Conservation (phyloP, 169 alveolate species). For the Babesia bovis region DNA sequence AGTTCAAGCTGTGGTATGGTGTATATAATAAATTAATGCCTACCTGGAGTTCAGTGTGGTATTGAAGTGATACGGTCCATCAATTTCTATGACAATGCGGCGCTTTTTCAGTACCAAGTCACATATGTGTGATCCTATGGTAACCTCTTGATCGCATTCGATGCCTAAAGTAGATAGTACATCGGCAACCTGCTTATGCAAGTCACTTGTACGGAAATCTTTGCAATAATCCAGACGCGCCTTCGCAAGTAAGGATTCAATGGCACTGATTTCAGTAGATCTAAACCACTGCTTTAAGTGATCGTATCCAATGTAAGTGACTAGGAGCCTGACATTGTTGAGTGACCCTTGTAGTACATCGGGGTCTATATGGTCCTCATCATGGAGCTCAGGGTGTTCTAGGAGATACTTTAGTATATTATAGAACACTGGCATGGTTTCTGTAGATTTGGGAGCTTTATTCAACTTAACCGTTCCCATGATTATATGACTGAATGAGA, state of each 20-base stretch:
- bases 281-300: background rate
- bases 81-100: conserved; percentile 34
- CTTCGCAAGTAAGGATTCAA: background rate
- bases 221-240: conserved; percentile 10
- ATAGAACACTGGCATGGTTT: background rate
- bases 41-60: conserved; percentile 40
- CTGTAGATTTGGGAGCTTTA: background rate
- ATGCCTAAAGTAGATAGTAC: conserved; percentile 17
- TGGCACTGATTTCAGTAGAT: background rate
- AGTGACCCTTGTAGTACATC: background rate
- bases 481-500: conserved; percentile 45
- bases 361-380: background rate
- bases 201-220: conserved; percentile 52
- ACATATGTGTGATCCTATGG: conserved; percentile 35
- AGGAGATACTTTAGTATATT: conserved; percentile 16
- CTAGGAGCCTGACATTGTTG: conserved; percentile 9
- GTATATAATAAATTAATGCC: background rate
- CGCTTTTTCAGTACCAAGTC: conserved; percentile 20
- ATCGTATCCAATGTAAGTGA: conserved; percentile 4
- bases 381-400: background rate
- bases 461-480: background rate
- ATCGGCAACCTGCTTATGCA: conserved; percentile 53
- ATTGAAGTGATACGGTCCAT: conserved; percentile 63
- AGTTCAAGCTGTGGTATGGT: conserved; percentile 25
- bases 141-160: conserved; percentile 33